Base-by-base conservation (phyloP, 352 stramenopile genomes). In the Peronospora belbahrii region DNA sequence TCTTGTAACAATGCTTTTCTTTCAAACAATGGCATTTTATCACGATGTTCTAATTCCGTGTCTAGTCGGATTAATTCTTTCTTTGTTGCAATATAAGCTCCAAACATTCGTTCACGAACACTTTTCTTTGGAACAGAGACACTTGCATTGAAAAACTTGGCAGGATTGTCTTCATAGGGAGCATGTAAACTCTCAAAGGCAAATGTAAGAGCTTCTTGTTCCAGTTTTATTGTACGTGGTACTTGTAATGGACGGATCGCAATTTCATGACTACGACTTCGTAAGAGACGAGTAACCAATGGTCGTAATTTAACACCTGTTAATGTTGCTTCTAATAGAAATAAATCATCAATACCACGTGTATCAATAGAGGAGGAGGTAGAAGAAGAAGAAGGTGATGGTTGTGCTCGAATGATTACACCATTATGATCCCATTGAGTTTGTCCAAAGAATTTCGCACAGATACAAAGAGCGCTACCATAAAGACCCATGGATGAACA, bases 371-470 rank as follows among this genome's bases (percentile, higher is more conserved):
- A n/a, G n/a, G n/a, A n/a, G n/a, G n/a, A n/a, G n/a, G n/a, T n/a
- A n/a, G n/a, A n/a, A n/a, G n/a, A n/a, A n/a, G n/a, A n/a, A n/a
- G n/a, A n/a, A n/a, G n/a, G n/a, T n/a, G n/a, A n/a, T n/a, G n/a
- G n/a, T n/a, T n/a, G 71, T 13, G 67, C 71, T 8, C 76, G 71
- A 10, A 90, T 48, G 20, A 94, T 68, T 15, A 91, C 75, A 33
- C 83, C 83, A 52, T 88, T 94, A 63, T 92, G 83, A 58, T 94
- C 83, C 77, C 79, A 94, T 23, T 75, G 77, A 30, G 83, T 92
- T 31, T 74, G 61, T 10, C 80, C 80, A 34, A 90, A 86, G 35
- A 90, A 66, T 57, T 94, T 94, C 37, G 83, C 77, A 39, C 71
- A 83, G 4, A 63, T 63, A 53, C 80, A 94, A 51, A 94, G 87